Evolutionary conservation across 106 monocot species (phyloP).

Genomic region (Apostasia shenzhenica): DNA sequence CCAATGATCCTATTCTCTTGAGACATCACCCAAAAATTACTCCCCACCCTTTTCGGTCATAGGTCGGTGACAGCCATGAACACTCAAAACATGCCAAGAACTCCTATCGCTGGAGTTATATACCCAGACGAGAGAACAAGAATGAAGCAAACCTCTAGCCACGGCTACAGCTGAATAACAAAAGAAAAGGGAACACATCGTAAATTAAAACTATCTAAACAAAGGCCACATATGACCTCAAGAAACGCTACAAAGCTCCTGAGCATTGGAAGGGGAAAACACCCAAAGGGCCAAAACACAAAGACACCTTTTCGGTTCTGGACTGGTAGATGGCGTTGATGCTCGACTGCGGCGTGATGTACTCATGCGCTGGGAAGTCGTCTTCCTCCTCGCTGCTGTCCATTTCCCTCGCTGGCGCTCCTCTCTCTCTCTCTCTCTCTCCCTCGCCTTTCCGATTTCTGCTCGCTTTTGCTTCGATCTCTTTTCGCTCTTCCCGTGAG

Average conservation of each 20-base stretch:
- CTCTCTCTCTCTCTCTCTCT: background rate
- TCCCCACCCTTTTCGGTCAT: too few species aligned
- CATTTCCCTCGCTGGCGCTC: conserved; percentile 23
- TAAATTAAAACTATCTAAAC: too few species aligned
- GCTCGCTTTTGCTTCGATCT: background rate
- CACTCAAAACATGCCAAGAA: background rate
- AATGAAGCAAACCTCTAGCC: background rate
- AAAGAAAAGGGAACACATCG: background rate
- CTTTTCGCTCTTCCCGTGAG: background rate
- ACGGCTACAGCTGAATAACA: background rate
- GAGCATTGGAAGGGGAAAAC: too few species aligned
- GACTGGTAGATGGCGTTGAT: conserved; percentile 77
- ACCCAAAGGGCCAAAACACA: background rate
- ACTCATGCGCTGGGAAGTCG: conserved; percentile 81
- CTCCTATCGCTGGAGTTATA: background rate
- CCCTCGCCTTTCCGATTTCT: background rate
- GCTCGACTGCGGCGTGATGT: conserved; percentile 93
- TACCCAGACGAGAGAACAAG: background rate
- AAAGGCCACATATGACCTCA: too few species aligned
- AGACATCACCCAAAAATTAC: too few species aligned
- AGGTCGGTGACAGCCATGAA: background rate
- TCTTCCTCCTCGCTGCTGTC: conserved; percentile 99
- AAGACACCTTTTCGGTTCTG: conserved; percentile 80
- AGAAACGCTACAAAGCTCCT: background rate
- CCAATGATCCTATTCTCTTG: too few species aligned